These are phyloP conservation scores for Aspergillus saccharolyticus DNA, from an alignment of 495 filamentous ascomycete species.

Conservation along the genomic window DNA sequence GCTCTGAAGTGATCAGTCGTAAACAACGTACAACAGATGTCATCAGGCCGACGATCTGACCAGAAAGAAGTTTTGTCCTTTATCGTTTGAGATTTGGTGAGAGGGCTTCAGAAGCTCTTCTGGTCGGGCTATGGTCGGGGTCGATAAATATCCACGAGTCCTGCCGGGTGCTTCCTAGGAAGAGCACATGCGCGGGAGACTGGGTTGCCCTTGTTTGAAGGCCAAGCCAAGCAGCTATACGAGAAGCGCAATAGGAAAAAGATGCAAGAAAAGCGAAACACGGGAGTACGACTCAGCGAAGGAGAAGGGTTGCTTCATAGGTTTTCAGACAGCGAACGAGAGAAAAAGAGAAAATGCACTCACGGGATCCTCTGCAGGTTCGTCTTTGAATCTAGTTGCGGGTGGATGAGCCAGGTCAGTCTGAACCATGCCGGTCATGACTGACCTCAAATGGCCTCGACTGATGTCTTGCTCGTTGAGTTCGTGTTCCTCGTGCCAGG, in stretches of 20 bases:
- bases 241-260: not conserved
- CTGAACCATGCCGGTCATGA: slow-evolving; percentile 46
- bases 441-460: slow-evolving; percentile 22
- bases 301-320: slow-evolving; percentile 1
- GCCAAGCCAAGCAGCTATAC: not conserved
- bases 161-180: slow-evolving; percentile 10
- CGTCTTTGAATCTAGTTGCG: slow-evolving; percentile 41
- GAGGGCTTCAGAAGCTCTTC: too few species aligned
- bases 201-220: slow-evolving; percentile 14
- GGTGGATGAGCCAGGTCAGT: slow-evolving; percentile 38
- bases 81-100: not conserved
- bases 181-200: slow-evolving; percentile 8
- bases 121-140: not conserved
- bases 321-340: slow-evolving; percentile 2
- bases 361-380: slow-evolving; percentile 39
- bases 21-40: not conserved
- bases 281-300: slow-evolving; percentile 10
- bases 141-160: not conserved
- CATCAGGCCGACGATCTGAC: not conserved
- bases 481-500: slow-evolving; percentile 6
- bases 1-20: not conserved
- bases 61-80: not conserved
- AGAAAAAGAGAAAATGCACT: slow-evolving; percentile 23
- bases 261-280: slow-evolving; percentile 15
- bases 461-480: slow-evolving; percentile 7